Evolutionary conservation across 1,139 yeast genomes (phyloP).

Genomic region (Candida sp.): DNA sequence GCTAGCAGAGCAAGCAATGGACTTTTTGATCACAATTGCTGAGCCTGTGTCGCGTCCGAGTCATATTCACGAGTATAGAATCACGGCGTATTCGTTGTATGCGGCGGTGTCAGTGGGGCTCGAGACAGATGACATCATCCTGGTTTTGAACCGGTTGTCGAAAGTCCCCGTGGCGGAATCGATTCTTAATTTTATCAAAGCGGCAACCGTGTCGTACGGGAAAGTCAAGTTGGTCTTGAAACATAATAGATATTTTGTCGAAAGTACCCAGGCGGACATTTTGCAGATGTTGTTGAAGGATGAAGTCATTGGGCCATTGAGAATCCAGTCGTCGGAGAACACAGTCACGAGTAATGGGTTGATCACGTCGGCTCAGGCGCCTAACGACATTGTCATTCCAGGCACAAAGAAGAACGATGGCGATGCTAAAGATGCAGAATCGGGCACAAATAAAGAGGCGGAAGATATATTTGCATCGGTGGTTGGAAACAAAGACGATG

Average conservation of each 20-base stretch:
- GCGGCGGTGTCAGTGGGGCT: slow-evolving; percentile 99
- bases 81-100: slow-evolving; percentile 91
- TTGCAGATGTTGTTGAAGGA: slow-evolving; percentile 90
- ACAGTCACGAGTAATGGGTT: slow-evolving; percentile 53
- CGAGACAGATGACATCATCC: slow-evolving; percentile 92
- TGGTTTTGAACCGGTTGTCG: slow-evolving; percentile 86
- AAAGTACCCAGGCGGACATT: slow-evolving; percentile 93
- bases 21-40: slow-evolving; percentile 93
- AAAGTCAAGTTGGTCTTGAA: slow-evolving; percentile 94
- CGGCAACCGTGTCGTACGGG: slow-evolving; percentile 95
- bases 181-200: slow-evolving; percentile 80
- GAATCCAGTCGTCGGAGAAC: slow-evolving; percentile 69
- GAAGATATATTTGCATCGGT: slow-evolving; percentile 82
- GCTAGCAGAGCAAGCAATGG: slow-evolving; percentile 98
- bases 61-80: slow-evolving; percentile 93
- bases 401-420: slow-evolving; percentile 48
- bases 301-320: slow-evolving; percentile 85
- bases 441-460: slow-evolving; percentile 37
- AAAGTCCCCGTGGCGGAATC: slow-evolving; percentile 96
- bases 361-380: slow-evolving; percentile 60
- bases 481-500: slow-evolving; percentile 83
- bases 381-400: slow-evolving; percentile 63
- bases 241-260: slow-evolving; percentile 96
- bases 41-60: slow-evolving; percentile 98
- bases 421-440: slow-evolving; percentile 12